These are phyloP conservation scores for Madurella fahalii DNA, from an alignment of 2,329 filamentous ascomycete species.

Conservation along the genomic window DNA sequence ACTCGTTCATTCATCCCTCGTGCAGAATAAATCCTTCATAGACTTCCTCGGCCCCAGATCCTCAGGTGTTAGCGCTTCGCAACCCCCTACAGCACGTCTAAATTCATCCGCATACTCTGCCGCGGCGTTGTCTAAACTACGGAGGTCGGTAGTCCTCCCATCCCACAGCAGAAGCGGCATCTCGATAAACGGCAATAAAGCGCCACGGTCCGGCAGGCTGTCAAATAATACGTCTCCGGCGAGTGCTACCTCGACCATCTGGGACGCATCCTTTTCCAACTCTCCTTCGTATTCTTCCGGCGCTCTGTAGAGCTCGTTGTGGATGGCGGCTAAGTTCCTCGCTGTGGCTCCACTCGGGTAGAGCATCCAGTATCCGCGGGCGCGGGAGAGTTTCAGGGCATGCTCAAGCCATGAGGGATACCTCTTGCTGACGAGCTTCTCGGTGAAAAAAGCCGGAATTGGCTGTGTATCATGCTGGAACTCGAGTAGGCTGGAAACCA, in stretches of 20 bases:
- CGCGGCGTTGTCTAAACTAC: conserved; percentile 42
- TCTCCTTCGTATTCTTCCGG: conserved; percentile 63
- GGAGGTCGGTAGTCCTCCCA: conserved; percentile 45
- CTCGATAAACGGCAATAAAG: conserved; percentile 41
- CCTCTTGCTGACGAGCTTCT: conserved; percentile 61
- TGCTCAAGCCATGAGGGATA: conserved; percentile 77
- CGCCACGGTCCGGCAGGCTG: conserved; percentile 42
- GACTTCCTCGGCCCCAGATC: conserved; percentile 20
- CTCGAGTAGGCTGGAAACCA: conserved; percentile 62
- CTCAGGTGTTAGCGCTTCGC: conserved; percentile 38
- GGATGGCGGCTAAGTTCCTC: conserved; percentile 63
- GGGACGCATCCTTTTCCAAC: conserved; percentile 26
- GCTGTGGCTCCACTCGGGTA: conserved; percentile 64
- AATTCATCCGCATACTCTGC: conserved; percentile 56
- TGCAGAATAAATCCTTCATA: conserved; percentile 18
- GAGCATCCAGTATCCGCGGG: conserved; percentile 71
- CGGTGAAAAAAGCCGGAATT: conserved; percentile 38
- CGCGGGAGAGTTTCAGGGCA: conserved; percentile 68
- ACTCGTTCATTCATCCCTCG: conserved; percentile 6
- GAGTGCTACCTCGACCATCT: conserved; percentile 31
- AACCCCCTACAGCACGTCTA: conserved; percentile 63
- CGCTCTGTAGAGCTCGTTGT: conserved; percentile 66
- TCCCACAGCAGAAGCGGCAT: conserved; percentile 62
- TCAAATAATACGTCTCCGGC: conserved; percentile 48
- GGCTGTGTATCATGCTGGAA: conserved; percentile 34